Evolutionary conservation across 331 rosid species (phyloP).

Genomic region (Dryas integrifolia): DNA sequence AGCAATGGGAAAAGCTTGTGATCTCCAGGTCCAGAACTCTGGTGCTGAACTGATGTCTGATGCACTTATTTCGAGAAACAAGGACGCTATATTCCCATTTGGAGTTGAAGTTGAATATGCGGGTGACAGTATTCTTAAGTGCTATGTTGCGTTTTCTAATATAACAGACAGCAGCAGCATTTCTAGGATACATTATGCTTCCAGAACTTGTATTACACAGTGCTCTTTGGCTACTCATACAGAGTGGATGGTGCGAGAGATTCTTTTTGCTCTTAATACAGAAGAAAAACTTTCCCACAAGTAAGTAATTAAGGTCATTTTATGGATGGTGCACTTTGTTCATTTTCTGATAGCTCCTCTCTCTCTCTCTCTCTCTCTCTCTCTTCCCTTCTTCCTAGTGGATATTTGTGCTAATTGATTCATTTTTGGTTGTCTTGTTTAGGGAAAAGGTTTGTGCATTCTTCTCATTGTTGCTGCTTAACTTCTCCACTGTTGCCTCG

Average conservation of each 20-base stretch:
- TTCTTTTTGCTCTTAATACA: conserved; percentile 48
- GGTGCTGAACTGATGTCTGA: conserved; percentile 26
- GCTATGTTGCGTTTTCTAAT: conserved; percentile 41
- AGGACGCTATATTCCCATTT: conserved; percentile 25
- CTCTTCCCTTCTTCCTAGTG: background rate
- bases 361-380: too few relatives aligned
- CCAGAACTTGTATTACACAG: conserved; percentile 46
- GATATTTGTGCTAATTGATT: conserved; percentile 11
- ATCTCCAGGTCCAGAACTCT: conserved; percentile 12
- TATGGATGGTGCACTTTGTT: conserved; percentile 1
- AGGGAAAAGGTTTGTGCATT: conserved; percentile 70
- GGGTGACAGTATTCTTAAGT: conserved; percentile 30
- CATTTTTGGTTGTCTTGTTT: conserved; percentile 23
- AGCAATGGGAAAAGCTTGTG: conserved; percentile 12
- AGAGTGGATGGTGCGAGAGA: conserved; percentile 57
- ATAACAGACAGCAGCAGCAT: conserved; percentile 39
- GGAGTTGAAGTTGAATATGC: conserved; percentile 31
- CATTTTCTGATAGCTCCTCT: background rate
- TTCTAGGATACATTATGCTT: conserved; percentile 44
- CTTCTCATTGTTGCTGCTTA: conserved; percentile 62
- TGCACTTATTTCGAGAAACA: conserved; percentile 28
- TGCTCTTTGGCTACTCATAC: conserved; percentile 47
- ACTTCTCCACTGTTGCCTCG: conserved; percentile 43
- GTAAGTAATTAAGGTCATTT: conserved; percentile 42
- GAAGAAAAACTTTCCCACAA: conserved; percentile 55